Evolutionary conservation across 805 yeast genomes (phyloP), one percentile per base, ranked within the genome.

Genomic region (Kuraishia cidri): DNA sequence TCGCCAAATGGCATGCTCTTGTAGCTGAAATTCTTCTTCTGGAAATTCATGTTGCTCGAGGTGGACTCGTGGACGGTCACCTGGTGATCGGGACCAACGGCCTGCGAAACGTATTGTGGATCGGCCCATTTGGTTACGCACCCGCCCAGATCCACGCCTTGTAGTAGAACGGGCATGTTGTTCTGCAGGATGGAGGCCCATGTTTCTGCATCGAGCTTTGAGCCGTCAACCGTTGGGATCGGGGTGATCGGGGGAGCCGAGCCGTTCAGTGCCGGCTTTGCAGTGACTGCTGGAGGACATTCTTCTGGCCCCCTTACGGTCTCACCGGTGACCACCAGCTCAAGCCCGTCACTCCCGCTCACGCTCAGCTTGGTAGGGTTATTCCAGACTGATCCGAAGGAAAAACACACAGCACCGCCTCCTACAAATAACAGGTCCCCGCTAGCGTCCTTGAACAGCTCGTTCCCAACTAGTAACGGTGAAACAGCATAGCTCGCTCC

Each of bases 321-420:
- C n/a, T n/a, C n/a, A n/a, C n/a, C n/a, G n/a, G n/a, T n/a, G n/a
- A n/a, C n/a, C n/a, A n/a, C n/a, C n/a, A n/a, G n/a, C n/a, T n/a
- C n/a, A n/a, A n/a, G n/a, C n/a, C n/a, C n/a, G n/a, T n/a, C n/a
- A n/a, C n/a, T n/a, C n/a, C n/a, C n/a, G n/a, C n/a, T n/a, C 23
- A 20, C 23, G 9, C 10, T 10, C 9, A 20, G 23, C 23, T 20
- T 20, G 9, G 10, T 7, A 13, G 18, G 27, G 17, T 48, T 48
- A 32, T 70, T 69, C 66, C 71, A 67, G 14, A 63, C 64, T 1
- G 78, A 62, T 0, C 94, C 94, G 56, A 82, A 84, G 1, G 88
- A 80, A 42, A 79, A 83, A 47, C 94, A 83, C 1, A 82, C 85
- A 1, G 82, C 88, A 3, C 94, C 94, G 3, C 94, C 90, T 6